Evolutionary conservation across 2,329 filamentous ascomycete genomes (phyloP), one percentile per base, ranked within the genome.

Genomic region (Aspergillus novoparasiticus): DNA sequence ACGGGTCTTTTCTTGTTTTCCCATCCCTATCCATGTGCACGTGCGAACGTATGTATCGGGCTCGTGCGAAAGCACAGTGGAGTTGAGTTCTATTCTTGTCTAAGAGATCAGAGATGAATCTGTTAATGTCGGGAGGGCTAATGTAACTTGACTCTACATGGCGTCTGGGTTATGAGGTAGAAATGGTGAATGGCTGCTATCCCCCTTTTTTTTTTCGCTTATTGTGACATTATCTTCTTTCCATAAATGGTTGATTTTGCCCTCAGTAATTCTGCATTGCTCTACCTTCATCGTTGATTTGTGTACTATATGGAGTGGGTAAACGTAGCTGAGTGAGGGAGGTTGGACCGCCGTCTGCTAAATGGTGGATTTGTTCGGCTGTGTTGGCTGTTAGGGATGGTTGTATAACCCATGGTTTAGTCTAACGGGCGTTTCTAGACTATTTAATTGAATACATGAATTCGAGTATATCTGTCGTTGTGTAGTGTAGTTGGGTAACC

Each of bases 141-240:
- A 53, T 41, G 43, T 53, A 36, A 23, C 46, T 32, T 53, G 53
- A 46, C 58, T 43, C 59, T 62, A 62, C 60, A 63, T 62, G 68
- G 68, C 66, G 68, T 69, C 63, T 63, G 56, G 63, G 50, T 61
- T 58, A 60, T 43, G 61, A 59, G 60, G 65, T 66, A 66, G 68
- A 67, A 58, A 60, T 53, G 64, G 66, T 57, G 61, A 64, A 59
- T 61, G 60, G 63, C 45, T 59, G 34, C 60, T 61, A 30, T 56
- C 23, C 53, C 19, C 26, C 50, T 34, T 58, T 57, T 19, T 16
- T n/a, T 57, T 41, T 58, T 32, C 50, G 46, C 50, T 12, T 26
- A 36, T 57, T 48, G 57, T 62, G 39, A 58, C 60, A 26, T 39
- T 55, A 53, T 45, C 39, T 56, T 61, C 48, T 60, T 51, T 48